Evolutionary conservation across 208 protist genomes (phyloP).

Genomic region (Willaertia magna): DNA sequence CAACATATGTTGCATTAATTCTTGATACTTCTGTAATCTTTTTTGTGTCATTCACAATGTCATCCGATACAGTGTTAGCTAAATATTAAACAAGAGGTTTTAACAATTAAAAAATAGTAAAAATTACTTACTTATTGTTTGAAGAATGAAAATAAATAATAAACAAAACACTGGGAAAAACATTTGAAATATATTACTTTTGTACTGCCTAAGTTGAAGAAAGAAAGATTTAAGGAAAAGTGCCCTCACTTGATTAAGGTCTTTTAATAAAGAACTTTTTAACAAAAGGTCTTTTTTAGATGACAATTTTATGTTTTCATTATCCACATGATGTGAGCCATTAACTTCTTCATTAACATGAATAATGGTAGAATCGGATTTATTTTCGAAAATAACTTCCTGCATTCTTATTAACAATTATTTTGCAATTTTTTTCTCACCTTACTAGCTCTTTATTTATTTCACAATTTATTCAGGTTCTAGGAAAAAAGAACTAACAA

Average conservation of each 20-base stretch:
- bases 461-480: too few relatives aligned
- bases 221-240: neutral
- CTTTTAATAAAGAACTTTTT: neutral
- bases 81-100: neutral
- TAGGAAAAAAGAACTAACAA: too few relatives aligned
- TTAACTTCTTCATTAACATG: too few relatives aligned
- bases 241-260: neutral
- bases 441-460: too few relatives aligned
- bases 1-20: neutral
- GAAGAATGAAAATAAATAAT: neutral
- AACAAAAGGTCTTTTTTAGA: neutral
- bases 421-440: too few relatives aligned
- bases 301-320: too few relatives aligned
- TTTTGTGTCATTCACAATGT: too few relatives aligned
- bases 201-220: neutral
- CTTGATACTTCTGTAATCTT: neutral
- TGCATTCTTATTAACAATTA: too few relatives aligned
- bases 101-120: neutral
- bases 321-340: too few relatives aligned
- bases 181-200: neutral
- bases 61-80: neutral
- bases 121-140: neutral
- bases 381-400: too few relatives aligned
- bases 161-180: neutral
- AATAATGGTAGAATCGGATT: too few relatives aligned